Evolutionary conservation across 257 asterid genomes (phyloP), one percentile per base, ranked within the genome.

Genomic region (Osmanthus fragrans): DNA sequence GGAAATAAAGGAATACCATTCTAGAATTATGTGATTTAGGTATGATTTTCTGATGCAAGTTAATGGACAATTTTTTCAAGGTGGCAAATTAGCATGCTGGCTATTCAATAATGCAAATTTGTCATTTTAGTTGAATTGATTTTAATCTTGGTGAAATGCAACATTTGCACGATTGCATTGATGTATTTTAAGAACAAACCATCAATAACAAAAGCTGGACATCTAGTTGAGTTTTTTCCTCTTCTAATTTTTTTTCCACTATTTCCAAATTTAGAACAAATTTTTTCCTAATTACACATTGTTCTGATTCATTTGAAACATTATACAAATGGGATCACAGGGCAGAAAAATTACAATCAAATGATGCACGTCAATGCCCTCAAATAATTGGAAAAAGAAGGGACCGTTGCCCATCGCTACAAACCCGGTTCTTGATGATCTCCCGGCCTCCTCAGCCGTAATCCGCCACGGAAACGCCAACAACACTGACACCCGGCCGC

Each of bases 401-500:
- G 11, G 4, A n/a, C n/a, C n/a, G n/a, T n/a, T n/a, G n/a, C n/a
- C n/a, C n/a, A n/a, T n/a, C n/a, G n/a, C n/a, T n/a, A n/a, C n/a
- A n/a, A n/a, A n/a, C n/a, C n/a, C n/a, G n/a, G n/a, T n/a, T n/a
- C n/a, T n/a, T n/a, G n/a, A n/a, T n/a, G n/a, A n/a, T n/a, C n/a
- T 63, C 69, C 42, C 36, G 71, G 71, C 82, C 60, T 79, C 76
- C 76, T 33, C 71, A 13, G 75, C 32, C 45, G 72, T 67, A 67
- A 42, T 11, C 36, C 37, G 19, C 10, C 69, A n/a, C 3, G 7
- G 75, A 65, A 32, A 37, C 79, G 73, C 13, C 63, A 71, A 69
- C 78, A 33, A 74, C 68, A 72, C 1, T 72, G 85, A 16, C 80
- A 87, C 1, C 84, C 89, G 1, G 91, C 94, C 0, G 83, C 89